Base-by-base conservation (phyloP, 1,284 basidiomycete species). In the Marasmius oreades region DNA sequence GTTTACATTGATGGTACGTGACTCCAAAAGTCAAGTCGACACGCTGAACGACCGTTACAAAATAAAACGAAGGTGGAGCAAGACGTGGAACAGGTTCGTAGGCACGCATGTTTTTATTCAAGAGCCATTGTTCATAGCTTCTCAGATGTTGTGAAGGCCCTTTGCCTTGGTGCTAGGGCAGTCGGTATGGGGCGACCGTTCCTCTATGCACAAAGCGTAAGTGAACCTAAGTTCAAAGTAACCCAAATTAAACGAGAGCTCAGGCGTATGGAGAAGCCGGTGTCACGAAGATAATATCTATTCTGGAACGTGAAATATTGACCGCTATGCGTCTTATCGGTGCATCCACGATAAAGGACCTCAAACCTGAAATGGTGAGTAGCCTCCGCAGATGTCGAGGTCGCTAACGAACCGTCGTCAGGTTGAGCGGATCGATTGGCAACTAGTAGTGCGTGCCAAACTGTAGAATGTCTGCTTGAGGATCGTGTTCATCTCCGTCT, bases 141-240 rank as follows among this genome's bases (percentile, higher is more conserved):
- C 36, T 8, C 59, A 79, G 93, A 95, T 70, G 86, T 95, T 7
- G 73, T 97, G 53, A 98, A 98, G 71, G 93, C 94, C 0, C 73
- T 97, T 1, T 95, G 93, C 62, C 77, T 98, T 28, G 95, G 95
- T 36, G 95, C 95, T 1, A 89, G 77, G 61, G 93, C 90, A 5
- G 93, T 96, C 5, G 95, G 95, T 1, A 76, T 98, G 26, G 95
- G 95, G 0, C 81, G 95, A 28, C 83, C 90, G 1, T 94, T 96
- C 78, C 77, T 97, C n/a, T 95, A 90, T 65, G 92, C 92, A 1
- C 93, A 95, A 73, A 90, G 90, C 64, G 88, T 90, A 70, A 66
- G 84, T 64, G 10, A 4, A 11, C 47, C 11, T 31, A 59, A 28
- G 36, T 31, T 56, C 46, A 33, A 52, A 33, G 18, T 46, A 37